Conservation (phyloP, 441 rosid species). For the Flueggea neowawraea region DNA sequence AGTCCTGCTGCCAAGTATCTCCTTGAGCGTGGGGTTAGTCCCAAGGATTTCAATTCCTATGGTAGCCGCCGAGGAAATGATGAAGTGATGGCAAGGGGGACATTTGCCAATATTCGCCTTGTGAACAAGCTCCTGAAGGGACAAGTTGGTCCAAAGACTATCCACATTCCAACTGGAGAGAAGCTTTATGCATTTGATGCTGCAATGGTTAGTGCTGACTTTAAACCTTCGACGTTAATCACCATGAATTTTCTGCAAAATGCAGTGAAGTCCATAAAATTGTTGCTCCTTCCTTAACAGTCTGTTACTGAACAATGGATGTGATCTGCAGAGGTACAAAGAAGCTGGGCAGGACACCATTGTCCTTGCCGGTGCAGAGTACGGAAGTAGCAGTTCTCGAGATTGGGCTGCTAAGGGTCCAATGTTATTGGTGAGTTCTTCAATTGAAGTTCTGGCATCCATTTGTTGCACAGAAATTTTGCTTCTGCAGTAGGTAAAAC, state of each 20-base stretch:
- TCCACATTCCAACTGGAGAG: constrained; percentile 42
- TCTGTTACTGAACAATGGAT: background rate
- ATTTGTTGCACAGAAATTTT: background rate
- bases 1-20: constrained; percentile 88
- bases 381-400: constrained; percentile 96
- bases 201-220: constrained; percentile 10
- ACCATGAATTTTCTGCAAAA: background rate
- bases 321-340: constrained; percentile 63
- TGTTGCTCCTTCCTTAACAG: background rate
- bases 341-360: constrained; percentile 72
- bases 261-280: background rate
- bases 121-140: constrained; percentile 37
- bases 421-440: constrained; percentile 54
- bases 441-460: background rate
- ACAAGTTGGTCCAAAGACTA: constrained; percentile 40
- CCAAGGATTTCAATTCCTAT: constrained; percentile 40
- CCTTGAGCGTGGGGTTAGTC: constrained; percentile 19
- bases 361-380: constrained; percentile 88
- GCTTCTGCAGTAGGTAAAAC: background rate
- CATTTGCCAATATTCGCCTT: constrained; percentile 38
- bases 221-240: background rate
- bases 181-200: constrained; percentile 31
- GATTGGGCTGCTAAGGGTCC: constrained; percentile 99
- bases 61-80: constrained; percentile 45
- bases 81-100: constrained; percentile 45